Base-by-base conservation (phyloP, 2,329 filamentous ascomycete species). In the Epichloe coenophiala region DNA sequence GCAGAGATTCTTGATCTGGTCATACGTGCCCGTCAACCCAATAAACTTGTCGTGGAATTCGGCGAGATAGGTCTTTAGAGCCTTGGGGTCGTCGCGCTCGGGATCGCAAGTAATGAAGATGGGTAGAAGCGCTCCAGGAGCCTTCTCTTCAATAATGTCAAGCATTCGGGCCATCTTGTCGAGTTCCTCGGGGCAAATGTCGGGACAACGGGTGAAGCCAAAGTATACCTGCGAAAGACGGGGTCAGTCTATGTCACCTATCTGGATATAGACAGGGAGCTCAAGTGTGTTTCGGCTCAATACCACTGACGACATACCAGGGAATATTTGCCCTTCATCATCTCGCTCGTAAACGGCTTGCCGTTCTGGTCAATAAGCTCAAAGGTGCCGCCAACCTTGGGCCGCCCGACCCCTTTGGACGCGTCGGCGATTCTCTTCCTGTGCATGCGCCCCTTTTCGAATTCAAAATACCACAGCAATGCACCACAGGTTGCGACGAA, bases 111-210 rank as follows among this genome's bases (percentile, higher is more conserved):
- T 95, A 58, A 98, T 88, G 68, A 98, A 97, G 52, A 98, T 76
- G 31, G 91, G 88, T 33, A 83, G 73, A 57, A 96, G 70, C 47
- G 74, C 68, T 44, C 66, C 66, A 3, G 77, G 73, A 4, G 63
- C 61, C 59, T 75, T 68, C 47, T 70, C 71, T 58, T 81, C 72
- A 43, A 84, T 76, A 6, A 78, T 73, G 63, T 98, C 89, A 63
- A 94, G 85, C 80, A 97, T 95, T 52, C 77, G 76, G n/a, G 91
- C 87, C 90, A 98, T 96, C 74, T 98, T 98, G 73, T 98, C 93
- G 60, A 98, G 84, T 71, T 98, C 93, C 63, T 98, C 93, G 36
- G 93, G 93, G 73, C 93, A 98, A 65, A 98, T 98, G 66, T 98
- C 93, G 23, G 93, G 93, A 66, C 93, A 98, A 68, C 96, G 90